phyloP scores from a whole-genome alignment of 139 green algal species.

The Closterium sp. region DNA sequence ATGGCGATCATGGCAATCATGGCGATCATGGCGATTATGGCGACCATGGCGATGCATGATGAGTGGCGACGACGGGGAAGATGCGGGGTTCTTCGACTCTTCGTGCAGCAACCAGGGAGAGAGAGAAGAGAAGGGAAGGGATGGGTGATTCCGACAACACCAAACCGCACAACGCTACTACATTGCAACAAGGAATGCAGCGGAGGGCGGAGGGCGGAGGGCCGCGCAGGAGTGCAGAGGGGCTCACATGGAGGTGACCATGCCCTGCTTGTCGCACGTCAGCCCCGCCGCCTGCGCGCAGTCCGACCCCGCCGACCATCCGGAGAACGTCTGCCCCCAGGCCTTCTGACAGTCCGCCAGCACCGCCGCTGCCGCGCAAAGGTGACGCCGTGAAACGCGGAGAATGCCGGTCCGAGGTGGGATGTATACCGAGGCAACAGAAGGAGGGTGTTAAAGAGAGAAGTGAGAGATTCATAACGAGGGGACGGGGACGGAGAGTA shows the following conservation, averaged over 20 bases:
- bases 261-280: not conserved
- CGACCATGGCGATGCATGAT: too few relatives aligned
- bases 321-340: not conserved
- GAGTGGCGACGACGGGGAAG: too few relatives aligned
- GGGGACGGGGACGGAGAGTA: not conserved
- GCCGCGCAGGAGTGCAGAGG: not conserved
- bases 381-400: not conserved
- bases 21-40: too few relatives aligned
- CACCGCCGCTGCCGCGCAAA: not conserved
- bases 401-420: not conserved
- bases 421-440: not conserved
- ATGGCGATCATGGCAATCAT: too few relatives aligned
- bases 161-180: too few relatives aligned
- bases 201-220: too few relatives aligned
- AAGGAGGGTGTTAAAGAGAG: not conserved
- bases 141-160: too few relatives aligned
- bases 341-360: not conserved
- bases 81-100: too few relatives aligned
- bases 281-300: not conserved
- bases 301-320: not conserved
- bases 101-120: too few relatives aligned
- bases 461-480: not conserved
- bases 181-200: too few relatives aligned
- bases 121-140: too few relatives aligned
- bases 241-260: not conserved